These are phyloP conservation scores for Clitoria ternatea DNA, from an alignment of 306 rosid genomes.

Conservation along the genomic window DNA sequence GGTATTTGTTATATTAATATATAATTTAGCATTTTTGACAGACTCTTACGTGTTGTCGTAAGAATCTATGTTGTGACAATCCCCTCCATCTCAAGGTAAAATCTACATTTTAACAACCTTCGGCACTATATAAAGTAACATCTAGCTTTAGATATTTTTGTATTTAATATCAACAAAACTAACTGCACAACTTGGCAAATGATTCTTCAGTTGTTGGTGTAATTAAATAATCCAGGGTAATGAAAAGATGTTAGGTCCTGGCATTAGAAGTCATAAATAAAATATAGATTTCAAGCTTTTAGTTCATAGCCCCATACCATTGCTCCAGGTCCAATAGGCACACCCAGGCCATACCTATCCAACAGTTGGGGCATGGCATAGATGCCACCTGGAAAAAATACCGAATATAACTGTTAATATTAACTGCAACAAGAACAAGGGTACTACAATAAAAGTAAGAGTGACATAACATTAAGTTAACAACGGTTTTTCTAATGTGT, in stretches of 20 bases:
- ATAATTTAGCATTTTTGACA: too few species aligned
- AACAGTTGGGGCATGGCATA: constrained; percentile 82
- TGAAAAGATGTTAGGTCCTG: background rate
- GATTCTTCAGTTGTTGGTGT: background rate
- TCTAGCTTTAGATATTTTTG: background rate
- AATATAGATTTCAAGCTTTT: background rate
- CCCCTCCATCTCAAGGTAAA: too few species aligned
- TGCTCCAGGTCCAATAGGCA: constrained; percentile 81
- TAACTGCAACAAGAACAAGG: constrained; percentile 2
- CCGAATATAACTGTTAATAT: background rate
- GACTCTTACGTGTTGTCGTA: too few species aligned
- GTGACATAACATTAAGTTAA: background rate
- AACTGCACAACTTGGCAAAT: background rate
- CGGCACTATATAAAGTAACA: background rate
- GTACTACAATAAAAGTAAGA: constrained; percentile 1
- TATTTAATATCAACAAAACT: background rate
- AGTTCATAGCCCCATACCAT: constrained; percentile 74
- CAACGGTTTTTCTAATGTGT: too few species aligned
- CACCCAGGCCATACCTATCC: constrained; percentile 85
- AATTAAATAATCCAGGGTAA: background rate
- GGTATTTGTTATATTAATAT: too few species aligned
- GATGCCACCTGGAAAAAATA: constrained; percentile 64
- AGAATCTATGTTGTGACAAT: too few species aligned
- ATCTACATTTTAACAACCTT: too few species aligned
- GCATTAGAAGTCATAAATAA: background rate